Percentiles rank a stretch among this genome's conserved stretches.
Conservation (phyloP, 495 filamentous ascomycete species). For the Gamarada debralockiae region DNA sequence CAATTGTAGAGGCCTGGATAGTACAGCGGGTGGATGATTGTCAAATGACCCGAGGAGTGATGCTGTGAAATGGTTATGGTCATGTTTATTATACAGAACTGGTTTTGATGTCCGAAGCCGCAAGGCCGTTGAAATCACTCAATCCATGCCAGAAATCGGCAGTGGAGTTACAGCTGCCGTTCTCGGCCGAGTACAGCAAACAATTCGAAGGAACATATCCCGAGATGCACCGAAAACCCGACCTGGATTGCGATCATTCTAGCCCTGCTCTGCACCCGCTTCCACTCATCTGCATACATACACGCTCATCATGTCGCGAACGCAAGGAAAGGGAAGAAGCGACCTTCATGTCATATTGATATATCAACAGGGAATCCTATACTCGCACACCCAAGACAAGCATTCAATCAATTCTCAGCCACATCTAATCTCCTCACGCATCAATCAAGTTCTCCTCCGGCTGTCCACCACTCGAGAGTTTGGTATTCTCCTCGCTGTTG, state of each 20-base stretch:
- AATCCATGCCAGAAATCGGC: no score
- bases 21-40: background rate
- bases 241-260: slow-evolving; percentile 14
- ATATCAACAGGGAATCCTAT: slow-evolving; percentile 12
- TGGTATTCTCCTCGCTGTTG: slow-evolving; percentile 52
- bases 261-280: slow-evolving; percentile 10
- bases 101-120: no score
- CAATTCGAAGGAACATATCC: background rate
- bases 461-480: slow-evolving; percentile 44
- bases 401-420: slow-evolving; percentile 4
- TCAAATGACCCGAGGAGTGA: slow-evolving; percentile 2
- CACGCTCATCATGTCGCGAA: slow-evolving; percentile 8
- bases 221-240: background rate
- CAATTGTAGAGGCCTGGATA: no score
- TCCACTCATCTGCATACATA: slow-evolving; percentile 13
- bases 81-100: no score
- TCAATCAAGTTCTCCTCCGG: slow-evolving; percentile 67
- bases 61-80: background rate
- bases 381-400: background rate
- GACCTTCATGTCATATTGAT: background rate
- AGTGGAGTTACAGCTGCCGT: no score
- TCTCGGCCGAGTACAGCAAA: no score
- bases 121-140: background rate
- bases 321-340: background rate
- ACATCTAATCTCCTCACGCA: slow-evolving; percentile 22